Percentiles rank a stretch among this genome's conserved stretches.
phyloP scores from a whole-genome alignment of 2,329 filamentous ascomycete species.

The Cordyceps cateniannulata region DNA sequence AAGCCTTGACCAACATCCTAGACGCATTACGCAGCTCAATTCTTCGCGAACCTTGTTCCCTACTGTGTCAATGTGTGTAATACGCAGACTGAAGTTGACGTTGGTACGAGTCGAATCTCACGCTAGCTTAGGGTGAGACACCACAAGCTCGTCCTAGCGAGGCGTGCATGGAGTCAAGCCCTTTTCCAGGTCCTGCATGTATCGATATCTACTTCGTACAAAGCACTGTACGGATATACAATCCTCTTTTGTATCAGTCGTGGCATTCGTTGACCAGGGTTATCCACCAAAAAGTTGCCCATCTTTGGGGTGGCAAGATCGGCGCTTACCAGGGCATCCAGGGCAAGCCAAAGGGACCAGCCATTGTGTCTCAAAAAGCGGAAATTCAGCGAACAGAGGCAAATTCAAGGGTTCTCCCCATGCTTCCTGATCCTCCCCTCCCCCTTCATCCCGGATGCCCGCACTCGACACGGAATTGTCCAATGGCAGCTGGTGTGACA shows the following conservation, averaged over 20 bases:
- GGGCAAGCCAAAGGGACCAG: background rate
- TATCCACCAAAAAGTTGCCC: no score
- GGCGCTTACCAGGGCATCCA: background rate
- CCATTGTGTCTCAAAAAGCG: background rate
- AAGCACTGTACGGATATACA: background rate
- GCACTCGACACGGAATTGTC: background rate
- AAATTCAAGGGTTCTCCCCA: background rate
- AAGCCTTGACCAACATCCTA: background rate
- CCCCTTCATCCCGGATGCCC: background rate
- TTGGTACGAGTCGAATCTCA: background rate
- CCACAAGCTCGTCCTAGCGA: background rate
- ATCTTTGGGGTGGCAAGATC: constrained; percentile 1
- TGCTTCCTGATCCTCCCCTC: background rate
- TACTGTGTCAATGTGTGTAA: background rate
- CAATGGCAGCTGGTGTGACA: background rate
- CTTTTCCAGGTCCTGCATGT: background rate
- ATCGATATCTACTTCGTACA: no score
- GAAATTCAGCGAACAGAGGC: background rate
- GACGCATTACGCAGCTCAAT: background rate
- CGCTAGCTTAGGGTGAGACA: constrained; percentile 7
- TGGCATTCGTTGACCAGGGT: no score
- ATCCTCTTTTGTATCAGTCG: background rate
- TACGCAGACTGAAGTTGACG: background rate
- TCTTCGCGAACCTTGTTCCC: background rate
- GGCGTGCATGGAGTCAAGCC: background rate